Evolutionary conservation across 805 yeast genomes (phyloP).

Genomic region (Saturnispora kantuleensis): DNA sequence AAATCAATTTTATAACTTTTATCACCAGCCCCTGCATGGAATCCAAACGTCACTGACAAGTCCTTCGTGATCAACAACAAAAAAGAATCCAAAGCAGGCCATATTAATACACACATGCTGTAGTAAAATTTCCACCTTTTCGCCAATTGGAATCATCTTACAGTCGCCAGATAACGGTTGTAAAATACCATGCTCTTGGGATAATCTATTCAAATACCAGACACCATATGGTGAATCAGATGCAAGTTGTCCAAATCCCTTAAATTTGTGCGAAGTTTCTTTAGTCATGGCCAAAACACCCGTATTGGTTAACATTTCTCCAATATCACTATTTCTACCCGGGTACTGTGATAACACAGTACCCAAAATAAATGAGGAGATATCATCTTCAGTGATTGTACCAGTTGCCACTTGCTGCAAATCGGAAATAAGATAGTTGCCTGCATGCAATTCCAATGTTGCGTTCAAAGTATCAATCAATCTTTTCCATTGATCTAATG

Average conservation of each 20-base stretch:
- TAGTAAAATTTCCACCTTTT: conserved; percentile 46
- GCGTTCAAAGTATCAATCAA: conserved; percentile 25
- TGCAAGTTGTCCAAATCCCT: conserved; percentile 45
- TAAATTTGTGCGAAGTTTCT: conserved; percentile 44
- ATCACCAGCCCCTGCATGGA: conserved; percentile 18
- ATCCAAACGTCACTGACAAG: conserved; percentile 23
- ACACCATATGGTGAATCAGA: conserved; percentile 33
- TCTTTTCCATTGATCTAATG: conserved; percentile 8
- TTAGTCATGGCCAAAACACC: conserved; percentile 65
- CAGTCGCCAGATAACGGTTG: conserved; percentile 32
- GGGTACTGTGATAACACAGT: conserved; percentile 54
- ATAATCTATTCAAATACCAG: conserved; percentile 55
- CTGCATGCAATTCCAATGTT: conserved; percentile 66
- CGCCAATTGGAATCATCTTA: conserved; percentile 41
- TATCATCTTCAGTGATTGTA: conserved; percentile 35
- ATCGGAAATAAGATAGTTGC: conserved; percentile 66
- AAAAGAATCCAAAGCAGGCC: conserved; percentile 49
- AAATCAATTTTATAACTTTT: too few species aligned
- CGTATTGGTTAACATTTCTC: conserved; percentile 58
- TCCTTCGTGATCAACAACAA: conserved; percentile 36
- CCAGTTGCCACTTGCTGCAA: conserved; percentile 70
- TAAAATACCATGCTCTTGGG: conserved; percentile 75
- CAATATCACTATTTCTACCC: conserved; percentile 37
- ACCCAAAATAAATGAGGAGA: conserved; percentile 46
- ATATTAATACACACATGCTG: conserved; percentile 72